These are phyloP conservation scores for Brassica cretica DNA, from an alignment of 345 rosid species.

Conservation along the genomic window DNA sequence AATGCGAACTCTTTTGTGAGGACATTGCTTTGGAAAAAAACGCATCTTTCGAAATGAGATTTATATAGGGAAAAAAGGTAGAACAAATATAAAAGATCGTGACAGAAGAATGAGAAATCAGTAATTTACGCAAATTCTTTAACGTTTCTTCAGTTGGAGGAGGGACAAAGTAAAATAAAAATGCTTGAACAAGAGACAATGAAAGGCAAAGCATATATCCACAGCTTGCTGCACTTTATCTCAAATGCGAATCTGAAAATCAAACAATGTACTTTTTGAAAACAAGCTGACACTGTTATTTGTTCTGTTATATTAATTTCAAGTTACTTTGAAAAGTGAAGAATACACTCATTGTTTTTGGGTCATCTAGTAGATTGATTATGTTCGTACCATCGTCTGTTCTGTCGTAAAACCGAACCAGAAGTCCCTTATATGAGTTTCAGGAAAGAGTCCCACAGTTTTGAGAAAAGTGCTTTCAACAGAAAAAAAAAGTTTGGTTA, in stretches of 20 bases:
- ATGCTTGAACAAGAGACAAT: constrained; percentile 8
- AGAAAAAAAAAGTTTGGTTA: neutral
- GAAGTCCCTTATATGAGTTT: neutral
- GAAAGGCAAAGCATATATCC: constrained; percentile 29
- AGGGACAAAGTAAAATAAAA: constrained; percentile 12
- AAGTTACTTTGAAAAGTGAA: neutral
- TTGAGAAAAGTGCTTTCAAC: neutral
- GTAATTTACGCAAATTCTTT: neutral
- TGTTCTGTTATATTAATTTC: neutral
- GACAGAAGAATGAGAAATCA: neutral
- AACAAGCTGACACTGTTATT: constrained; percentile 10
- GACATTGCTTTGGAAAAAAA: constrained; percentile 1
- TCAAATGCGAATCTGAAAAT: neutral
- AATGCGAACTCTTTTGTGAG: constrained; percentile 5
- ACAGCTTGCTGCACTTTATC: constrained; percentile 13
- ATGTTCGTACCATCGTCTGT: neutral
- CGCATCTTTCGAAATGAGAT: neutral
- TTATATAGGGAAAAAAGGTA: neutral
- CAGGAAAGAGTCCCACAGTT: neutral
- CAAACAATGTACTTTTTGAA: neutral
- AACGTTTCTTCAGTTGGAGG: neutral
- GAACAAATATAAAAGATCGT: neutral
- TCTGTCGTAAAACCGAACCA: neutral
- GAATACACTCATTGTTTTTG: neutral
- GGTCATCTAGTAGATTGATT: neutral